Conservation (phyloP, 352 stramenopile species). For the Phytophthora boehmeriae region DNA sequence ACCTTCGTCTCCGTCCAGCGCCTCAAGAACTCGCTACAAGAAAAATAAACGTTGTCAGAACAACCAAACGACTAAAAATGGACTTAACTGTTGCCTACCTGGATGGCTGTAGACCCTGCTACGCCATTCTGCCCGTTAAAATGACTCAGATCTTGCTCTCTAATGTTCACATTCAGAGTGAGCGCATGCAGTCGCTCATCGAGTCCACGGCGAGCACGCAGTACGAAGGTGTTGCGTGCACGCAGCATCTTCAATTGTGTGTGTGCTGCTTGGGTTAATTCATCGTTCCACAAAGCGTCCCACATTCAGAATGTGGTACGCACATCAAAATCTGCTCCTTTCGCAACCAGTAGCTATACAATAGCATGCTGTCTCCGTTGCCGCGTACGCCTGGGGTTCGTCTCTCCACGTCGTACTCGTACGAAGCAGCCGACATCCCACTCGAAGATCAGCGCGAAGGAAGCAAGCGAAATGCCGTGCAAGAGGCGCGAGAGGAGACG, state of each 20-base stretch:
- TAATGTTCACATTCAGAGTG: constrained; percentile 60
- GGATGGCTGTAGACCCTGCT: constrained; percentile 31
- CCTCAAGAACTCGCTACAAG: constrained; percentile 41
- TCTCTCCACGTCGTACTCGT: constrained; percentile 34
- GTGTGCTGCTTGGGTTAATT: neutral
- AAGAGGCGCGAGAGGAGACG: constrained; percentile 54
- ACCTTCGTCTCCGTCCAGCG: constrained; percentile 54
- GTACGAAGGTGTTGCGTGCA: constrained; percentile 67
- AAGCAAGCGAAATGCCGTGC: constrained; percentile 24
- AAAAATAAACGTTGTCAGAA: constrained; percentile 6
- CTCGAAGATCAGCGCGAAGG: constrained; percentile 39
- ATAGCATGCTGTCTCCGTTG: constrained; percentile 65
- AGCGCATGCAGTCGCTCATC: constrained; percentile 60
- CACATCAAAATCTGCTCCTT: neutral
- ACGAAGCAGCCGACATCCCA: constrained; percentile 29
- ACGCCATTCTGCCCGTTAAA: constrained; percentile 47
- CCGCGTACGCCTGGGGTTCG: constrained; percentile 48
- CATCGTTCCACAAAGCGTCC: constrained; percentile 1
- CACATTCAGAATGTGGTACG: constrained; percentile 4
- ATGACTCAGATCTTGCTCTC: constrained; percentile 57
- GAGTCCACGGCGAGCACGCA: constrained; percentile 44
- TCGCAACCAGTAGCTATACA: neutral
- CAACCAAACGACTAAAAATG: neutral
- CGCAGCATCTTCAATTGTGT: constrained; percentile 39
- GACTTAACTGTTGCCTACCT: constrained; percentile 33